phyloP scores from a whole-genome alignment of 2,329 filamentous ascomycete genomes.

The Graphiopsis chlorocephala region DNA sequence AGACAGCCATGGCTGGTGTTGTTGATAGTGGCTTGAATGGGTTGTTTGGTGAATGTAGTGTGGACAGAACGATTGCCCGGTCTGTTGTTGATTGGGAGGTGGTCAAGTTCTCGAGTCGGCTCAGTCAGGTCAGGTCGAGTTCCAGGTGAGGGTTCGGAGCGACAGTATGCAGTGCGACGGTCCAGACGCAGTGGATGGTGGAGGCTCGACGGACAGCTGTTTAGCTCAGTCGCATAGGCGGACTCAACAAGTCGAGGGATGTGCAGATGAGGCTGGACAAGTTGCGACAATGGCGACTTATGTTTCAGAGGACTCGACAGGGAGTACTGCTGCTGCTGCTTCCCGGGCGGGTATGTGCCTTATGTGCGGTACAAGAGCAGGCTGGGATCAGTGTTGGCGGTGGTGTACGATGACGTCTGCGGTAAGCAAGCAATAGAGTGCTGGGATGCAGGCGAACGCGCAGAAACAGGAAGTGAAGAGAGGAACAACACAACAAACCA shows the following conservation, averaged over 20 bases:
- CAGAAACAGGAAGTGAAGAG: neutral
- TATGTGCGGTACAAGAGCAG: neutral
- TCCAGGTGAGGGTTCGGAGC: neutral
- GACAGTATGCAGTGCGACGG: slow-evolving; percentile 2
- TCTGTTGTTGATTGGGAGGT: neutral
- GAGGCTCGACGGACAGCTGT: neutral
- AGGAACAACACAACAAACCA: slow-evolving; percentile 1
- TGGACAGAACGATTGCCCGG: neutral
- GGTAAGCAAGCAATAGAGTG: slow-evolving; percentile 3
- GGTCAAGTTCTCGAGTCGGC: neutral
- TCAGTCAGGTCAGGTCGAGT: neutral
- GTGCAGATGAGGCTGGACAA: neutral
- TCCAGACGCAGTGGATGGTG: neutral
- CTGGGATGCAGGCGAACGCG: slow-evolving; percentile 1
- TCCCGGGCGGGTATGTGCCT: neutral
- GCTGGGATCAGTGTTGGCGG: neutral
- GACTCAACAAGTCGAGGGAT: neutral
- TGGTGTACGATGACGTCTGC: slow-evolving; percentile 15
- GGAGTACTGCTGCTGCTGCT: neutral
- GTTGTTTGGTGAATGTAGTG: neutral
- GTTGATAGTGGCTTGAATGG: neutral
- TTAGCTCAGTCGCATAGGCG: neutral
- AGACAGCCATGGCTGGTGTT: slow-evolving; percentile 42
- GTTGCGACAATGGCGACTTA: slow-evolving; percentile 2
- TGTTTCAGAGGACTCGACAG: neutral